Evolutionary conservation across 495 filamentous ascomycete species (phyloP), one percentile per base, ranked within the genome.

Genomic region (Pseudevernia furfuracea): DNA sequence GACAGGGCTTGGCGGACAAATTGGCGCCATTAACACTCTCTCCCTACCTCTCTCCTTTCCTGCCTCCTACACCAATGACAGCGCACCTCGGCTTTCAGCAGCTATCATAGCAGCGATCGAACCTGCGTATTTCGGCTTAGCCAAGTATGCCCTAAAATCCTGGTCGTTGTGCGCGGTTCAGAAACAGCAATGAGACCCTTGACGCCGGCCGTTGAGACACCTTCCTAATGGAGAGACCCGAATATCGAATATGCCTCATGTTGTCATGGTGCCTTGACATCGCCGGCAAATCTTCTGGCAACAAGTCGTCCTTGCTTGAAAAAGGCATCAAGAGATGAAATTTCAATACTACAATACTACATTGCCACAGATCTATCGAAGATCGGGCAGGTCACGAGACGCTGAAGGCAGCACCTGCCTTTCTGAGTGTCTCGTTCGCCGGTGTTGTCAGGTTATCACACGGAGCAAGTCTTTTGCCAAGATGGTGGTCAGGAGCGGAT

Each of bases 201-300:
- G 46, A 10, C 23, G 23, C 23, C 23, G 46, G 44, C 44, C n/a
- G 19, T 30, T 53, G 25, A 52, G 49, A 32, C 49, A 55, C 52
- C 52, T 55, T 34, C 52, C 52, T 55, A 55, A 55, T 55, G 52
- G 52, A 55, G 52, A 55, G 28, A 32, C 1, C 30, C 52, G 30
- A 55, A 32, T 9, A 2, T n/a, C 52, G 30, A 55, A 32, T 9
- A 36, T 55, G 52, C 52, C 28, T 34, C 52, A 55, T 55, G 52
- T 23, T 55, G 52, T 55, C 52, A 55, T 55, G 30, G 14, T 34
- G 17, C 52, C 1, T 55, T 9, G 17, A 55, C 4, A 34, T 21
- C 30, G 19, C 0, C 52, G 19, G n/a, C 21, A 30, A 1, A 34
- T 3, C 9, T 10, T 34, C 15, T 30, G 15, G n/a, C 15, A 12